Evolutionary conservation across 2,329 filamentous ascomycete species (phyloP), one percentile per base, ranked within the genome.

Genomic region (Talaromyces sp.): DNA sequence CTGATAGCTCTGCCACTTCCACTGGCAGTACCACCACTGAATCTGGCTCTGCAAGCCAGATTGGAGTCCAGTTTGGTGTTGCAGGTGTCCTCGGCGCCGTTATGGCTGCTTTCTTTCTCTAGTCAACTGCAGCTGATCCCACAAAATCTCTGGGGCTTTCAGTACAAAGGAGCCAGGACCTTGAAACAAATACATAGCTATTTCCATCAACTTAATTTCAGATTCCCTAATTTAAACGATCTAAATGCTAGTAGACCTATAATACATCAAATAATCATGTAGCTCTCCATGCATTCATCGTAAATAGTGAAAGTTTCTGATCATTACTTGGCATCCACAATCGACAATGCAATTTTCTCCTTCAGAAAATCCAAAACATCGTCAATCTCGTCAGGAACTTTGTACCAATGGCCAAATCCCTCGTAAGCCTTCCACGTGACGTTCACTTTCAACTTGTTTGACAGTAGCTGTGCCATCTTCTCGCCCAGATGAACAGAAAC

Each of bases 381-480:
- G 67, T 84, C 78, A 65, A 83, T 79, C 67, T 82, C 79, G 52
- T 84, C 79, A 0, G 81, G 81, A 14, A 82, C 72, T 65, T 78
- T 81, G 67, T 83, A 82, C 80, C 83, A 84, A 66, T 84, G 82
- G 0, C 81, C 82, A 37, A 77, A 72, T 0, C 69, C 74, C 3
- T 71, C 33, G 70, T 84, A 85, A 0, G 66, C 41, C 62, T 77
- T 76, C 77, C 78, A 82, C n/a, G 65, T 66, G n/a, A 65, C 62
- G 5, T 66, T 35, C 50, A 66, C 65, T 14, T 52, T 33, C 49
- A 61, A n/a, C 16, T 27, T 19, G 6, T 56, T 43, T 3, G 50
- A 60, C 43, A 65, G 49, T 33, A 66, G 9, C 39, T 58, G 31
- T 7, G 45, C 52, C 60, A 68, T 63, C 13, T 22, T 47, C 41